These are phyloP conservation scores for Echium plantagineum DNA, from an alignment of 257 asterid species.

Conservation along the genomic window DNA sequence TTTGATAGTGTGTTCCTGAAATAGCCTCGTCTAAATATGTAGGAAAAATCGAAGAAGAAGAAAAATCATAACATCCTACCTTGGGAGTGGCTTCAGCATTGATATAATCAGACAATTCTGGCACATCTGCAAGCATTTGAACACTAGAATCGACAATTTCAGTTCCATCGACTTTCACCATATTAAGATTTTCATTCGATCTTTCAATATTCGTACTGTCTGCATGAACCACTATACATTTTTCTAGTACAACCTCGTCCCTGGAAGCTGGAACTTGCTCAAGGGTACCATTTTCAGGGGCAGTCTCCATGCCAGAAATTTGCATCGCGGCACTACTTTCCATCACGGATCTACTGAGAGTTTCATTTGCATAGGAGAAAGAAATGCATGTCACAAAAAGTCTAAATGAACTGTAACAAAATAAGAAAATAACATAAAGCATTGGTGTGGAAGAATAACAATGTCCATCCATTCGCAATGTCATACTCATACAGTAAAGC, in stretches of 20 bases:
- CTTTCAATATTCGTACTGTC: conserved; percentile 14
- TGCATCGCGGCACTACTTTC: conserved; percentile 16
- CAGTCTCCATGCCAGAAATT: conserved; percentile 22
- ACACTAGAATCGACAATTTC: conserved; percentile 12
- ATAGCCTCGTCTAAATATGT: background rate
- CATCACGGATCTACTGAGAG: conserved; percentile 15
- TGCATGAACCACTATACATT: conserved; percentile 16
- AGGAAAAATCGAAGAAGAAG: background rate
- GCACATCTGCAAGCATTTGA: conserved; percentile 10
- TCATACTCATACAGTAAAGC: background rate
- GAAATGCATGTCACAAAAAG: conserved; percentile 3
- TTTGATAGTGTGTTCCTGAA: conserved; percentile 17
- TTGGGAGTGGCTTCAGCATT: conserved; percentile 11
- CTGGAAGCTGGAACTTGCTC: conserved; percentile 6
- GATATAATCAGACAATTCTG: conserved; percentile 11
- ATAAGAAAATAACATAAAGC: background rate
- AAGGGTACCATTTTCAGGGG: conserved; percentile 20
- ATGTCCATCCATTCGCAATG: background rate
- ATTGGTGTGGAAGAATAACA: background rate
- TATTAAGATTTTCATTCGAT: conserved; percentile 11
- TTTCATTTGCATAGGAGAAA: background rate
- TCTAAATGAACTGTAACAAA: background rate
- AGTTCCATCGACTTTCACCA: conserved; percentile 12
- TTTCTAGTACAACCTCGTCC: conserved; percentile 12
- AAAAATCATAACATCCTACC: conserved; percentile 8